Base-by-base conservation (phyloP, 805 yeast genomes). In the Saturnispora serradocipensis region DNA sequence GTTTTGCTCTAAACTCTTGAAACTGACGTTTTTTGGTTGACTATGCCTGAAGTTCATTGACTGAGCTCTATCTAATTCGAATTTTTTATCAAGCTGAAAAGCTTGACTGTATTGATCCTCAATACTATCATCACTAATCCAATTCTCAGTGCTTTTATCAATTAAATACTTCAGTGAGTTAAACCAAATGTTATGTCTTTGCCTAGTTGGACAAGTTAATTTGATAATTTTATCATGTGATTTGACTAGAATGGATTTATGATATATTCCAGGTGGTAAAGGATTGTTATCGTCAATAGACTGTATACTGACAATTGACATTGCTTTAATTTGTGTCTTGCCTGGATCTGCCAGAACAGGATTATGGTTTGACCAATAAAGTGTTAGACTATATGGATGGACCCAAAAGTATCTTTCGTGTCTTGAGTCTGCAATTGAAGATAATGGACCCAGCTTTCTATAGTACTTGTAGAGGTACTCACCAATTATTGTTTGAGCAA, bases 401-500 rank as follows among this genome's bases (percentile, higher is more conserved):
- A 93, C 80, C 98, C 98, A 93, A 75, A 91, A 91, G 70, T 80
- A 91, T 57, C 97, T 77, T 62, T 86, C 93, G 63, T 91, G 99
- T 54, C 97, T 78, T 42, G 78, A 77, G 48, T 88, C 93, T 0
- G 91, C 78, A 20, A 88, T 75, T 1, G 84, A 75, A 38, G 88
- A 83, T 47, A 87, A 72, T 15, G 89, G 84, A 1, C 90, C 90
- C 49, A 85, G 68, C 54, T 81, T 80, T 53, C 93, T 81, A 65
- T 84, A 87, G 64, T 90, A 90, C 67, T 91, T 91, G 77, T 76
- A 83, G 53, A 90, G 71, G 57, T 81, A 87, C 64, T 91, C 98
- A 49, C 99, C 99, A 66, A 90, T 86, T 43, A 91, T 89, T 4
- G 93, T 86, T 67, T 91, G 97, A 0, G 97, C 86, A 51, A 91